Percentiles rank a stretch among this genome's conserved stretches.
phyloP scores from a whole-genome alignment of 2,329 filamentous ascomycete genomes.

The Botrytis fragariae region DNA sequence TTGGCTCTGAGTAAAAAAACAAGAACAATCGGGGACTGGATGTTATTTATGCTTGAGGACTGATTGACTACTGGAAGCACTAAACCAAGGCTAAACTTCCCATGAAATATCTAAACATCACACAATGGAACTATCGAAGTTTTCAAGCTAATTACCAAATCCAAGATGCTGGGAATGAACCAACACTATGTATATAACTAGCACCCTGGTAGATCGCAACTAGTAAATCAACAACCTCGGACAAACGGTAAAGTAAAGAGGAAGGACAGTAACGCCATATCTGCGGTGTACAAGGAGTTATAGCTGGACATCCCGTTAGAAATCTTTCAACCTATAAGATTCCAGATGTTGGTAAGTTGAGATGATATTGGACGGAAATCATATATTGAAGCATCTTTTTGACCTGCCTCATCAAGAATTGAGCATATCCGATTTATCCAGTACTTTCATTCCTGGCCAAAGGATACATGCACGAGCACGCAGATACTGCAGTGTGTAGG shows the following conservation, averaged over 20 bases:
- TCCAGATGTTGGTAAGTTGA: not conserved
- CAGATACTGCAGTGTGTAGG: not conserved
- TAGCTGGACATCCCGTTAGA: not conserved
- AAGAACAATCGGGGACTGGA: too few species aligned
- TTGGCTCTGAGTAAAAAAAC: too few species aligned
- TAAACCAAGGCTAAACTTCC: not conserved
- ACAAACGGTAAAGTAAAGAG: not conserved
- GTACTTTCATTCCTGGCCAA: conserved; percentile 26
- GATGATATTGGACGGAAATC: not conserved
- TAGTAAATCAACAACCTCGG: not conserved
- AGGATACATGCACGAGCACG: conserved; percentile 28
- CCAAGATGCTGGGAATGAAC: not conserved
- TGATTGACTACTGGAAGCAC: not conserved
- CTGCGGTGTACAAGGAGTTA: not conserved
- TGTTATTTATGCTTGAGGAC: too few species aligned
- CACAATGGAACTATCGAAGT: not conserved
- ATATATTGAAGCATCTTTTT: not conserved
- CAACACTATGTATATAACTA: not conserved
- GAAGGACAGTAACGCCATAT: not conserved
- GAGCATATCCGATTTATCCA: conserved; percentile 23
- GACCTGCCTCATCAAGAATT: conserved; percentile 12
- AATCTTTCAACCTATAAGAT: not conserved
- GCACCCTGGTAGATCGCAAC: not conserved
- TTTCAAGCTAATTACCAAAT: not conserved
- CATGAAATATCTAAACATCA: not conserved